Conservation (phyloP, 345 rosid species). For the Crucihimalaya himalaica region DNA sequence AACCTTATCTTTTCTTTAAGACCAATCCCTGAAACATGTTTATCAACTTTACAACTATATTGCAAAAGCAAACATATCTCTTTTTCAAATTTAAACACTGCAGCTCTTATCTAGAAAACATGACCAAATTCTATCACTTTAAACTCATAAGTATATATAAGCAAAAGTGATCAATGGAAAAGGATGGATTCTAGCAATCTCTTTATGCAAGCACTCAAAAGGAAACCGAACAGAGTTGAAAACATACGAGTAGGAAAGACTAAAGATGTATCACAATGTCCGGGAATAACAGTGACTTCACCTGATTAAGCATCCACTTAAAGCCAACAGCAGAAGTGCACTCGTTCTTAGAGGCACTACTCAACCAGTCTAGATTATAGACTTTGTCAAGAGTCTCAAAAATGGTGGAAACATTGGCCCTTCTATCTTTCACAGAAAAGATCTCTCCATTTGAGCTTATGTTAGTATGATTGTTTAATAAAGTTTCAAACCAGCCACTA, state of each 20-base stretch:
- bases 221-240: neutral
- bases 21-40: neutral
- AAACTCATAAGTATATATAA: neutral
- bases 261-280: neutral
- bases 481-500: constrained; percentile 99
- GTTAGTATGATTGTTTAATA: constrained; percentile 89
- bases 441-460: constrained; percentile 96
- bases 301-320: constrained; percentile 99
- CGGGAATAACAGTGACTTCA: constrained; percentile 17
- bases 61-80: neutral
- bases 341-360: constrained; percentile 96
- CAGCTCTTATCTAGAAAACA: neutral
- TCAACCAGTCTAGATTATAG: constrained; percentile 87
- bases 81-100: neutral
- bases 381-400: constrained; percentile 75
- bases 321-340: constrained; percentile 96
- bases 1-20: neutral
- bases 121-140: neutral
- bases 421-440: constrained; percentile 86
- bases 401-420: constrained; percentile 73
- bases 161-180: neutral
- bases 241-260: neutral
- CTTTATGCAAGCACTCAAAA: neutral
- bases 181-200: constrained; percentile 1
- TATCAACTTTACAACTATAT: neutral